Evolutionary conservation across 2,329 filamentous ascomycete species (phyloP).

Genomic region (Scolecobasidium constrictum): DNA sequence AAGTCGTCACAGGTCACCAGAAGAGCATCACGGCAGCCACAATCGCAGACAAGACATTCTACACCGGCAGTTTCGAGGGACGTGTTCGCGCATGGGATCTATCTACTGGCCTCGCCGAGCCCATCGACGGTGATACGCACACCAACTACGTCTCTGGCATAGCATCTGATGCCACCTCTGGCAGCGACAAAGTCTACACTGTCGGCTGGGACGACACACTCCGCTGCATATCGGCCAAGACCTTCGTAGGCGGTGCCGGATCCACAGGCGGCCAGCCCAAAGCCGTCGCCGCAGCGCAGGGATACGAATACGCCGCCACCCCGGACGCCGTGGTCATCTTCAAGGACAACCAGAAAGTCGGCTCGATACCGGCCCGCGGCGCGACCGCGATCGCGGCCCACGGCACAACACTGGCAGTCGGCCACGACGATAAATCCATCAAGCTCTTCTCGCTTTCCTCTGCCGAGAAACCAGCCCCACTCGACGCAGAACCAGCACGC

Average conservation of each 20-base stretch:
- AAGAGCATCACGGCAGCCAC: conserved; percentile 78
- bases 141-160: conserved; percentile 80
- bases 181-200: conserved; percentile 57
- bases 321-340: conserved; percentile 48
- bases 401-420: conserved; percentile 61
- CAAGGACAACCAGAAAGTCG: conserved; percentile 42
- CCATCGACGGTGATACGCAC: conserved; percentile 70
- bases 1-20: conserved; percentile 75
- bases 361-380: conserved; percentile 48
- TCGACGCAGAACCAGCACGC: conserved; percentile 39
- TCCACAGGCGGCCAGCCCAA: conserved; percentile 74
- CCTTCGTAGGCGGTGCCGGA: conserved; percentile 58
- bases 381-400: conserved; percentile 63
- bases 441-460: conserved; percentile 59
- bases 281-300: conserved; percentile 49
- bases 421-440: conserved; percentile 62
- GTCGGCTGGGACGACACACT: conserved; percentile 93
- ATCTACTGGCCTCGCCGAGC: conserved; percentile 53
- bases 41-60: conserved; percentile 53
- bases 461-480: conserved; percentile 42
- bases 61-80: conserved; percentile 89
- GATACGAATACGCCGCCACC: conserved; percentile 37
- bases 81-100: conserved; percentile 78
- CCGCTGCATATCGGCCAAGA: conserved; percentile 65
- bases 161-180: conserved; percentile 34